Base-by-base conservation (phyloP, 2,329 filamentous ascomycete genomes). In the Orbilia javanica region DNA sequence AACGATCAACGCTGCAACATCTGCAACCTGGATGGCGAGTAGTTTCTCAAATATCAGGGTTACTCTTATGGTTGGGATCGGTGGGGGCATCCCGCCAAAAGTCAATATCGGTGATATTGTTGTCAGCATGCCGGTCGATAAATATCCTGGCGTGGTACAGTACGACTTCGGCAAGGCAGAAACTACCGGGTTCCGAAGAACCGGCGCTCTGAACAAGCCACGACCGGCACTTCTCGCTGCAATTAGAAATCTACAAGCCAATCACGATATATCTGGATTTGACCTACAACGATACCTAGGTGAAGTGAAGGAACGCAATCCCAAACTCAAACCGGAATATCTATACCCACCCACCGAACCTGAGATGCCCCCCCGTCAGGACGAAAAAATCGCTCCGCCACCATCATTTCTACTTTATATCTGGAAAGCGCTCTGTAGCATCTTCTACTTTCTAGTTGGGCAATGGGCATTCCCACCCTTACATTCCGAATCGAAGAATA, bases 121-220 rank as follows among this genome's bases (percentile, higher is more conserved):
- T 2, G 68, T 72, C 4, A 55, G 68, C 2, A 15, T 3, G 4
- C 52, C 27, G n/a, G 20, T n/a, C 0, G 27, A 31, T 55, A 2
- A 11, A 11, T 55, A 55, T 34, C 27, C 81, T 80, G 1, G 72
- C 13, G 68, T 72, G 5, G 57, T 72, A 1, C 68, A 72, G 27
- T 42, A 44, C 13, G 57, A 65, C n/a, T 34, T 46, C 46, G 44
- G 68, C 0, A 72, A 55, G 13, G 31, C 5, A 5, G 20, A 44
- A 20, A 22, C n/a, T 18, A 34, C 36, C 1, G 20, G 1, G 6
- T 67, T 55, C 4, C 20, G 31, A 15, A 7, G 46, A 22, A 53
- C 46, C 10, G 44, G 44, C 0, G 55, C 68, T 1, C 11, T 66
- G 4, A 39, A 53, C 27, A 50, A 66, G 3, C 44, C 63, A 8